Conservation (phyloP, 192 early-diverging fungal species). For the Entomortierella lignicola region DNA sequence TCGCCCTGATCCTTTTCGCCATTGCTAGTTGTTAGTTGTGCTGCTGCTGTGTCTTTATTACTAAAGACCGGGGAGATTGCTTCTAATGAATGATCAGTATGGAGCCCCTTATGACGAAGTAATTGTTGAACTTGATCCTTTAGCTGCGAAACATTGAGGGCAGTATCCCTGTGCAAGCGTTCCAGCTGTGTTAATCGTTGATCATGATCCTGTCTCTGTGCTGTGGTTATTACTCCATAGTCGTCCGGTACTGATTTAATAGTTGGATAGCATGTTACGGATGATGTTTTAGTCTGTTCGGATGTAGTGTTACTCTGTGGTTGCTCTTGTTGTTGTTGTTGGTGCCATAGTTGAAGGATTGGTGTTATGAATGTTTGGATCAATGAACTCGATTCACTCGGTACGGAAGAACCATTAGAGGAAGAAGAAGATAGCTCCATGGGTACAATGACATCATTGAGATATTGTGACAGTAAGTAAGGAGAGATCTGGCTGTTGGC, state of each 20-base stretch:
- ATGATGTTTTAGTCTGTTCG: constrained; percentile 13
- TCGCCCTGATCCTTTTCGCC: not conserved
- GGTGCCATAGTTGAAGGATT: constrained; percentile 28
- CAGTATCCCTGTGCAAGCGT: constrained; percentile 7
- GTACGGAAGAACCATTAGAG: not conserved
- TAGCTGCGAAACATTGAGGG: constrained; percentile 19
- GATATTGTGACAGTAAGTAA: constrained; percentile 1
- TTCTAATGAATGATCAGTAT: not conserved
- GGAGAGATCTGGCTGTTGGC: constrained; percentile 1
- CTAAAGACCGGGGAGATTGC: too few species aligned
- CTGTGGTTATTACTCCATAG: not conserved
- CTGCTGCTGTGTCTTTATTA: not conserved
- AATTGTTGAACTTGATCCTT: constrained; percentile 23
- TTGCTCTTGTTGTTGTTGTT: constrained; percentile 15
- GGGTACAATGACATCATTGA: constrained; percentile 9
- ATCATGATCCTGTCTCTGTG: constrained; percentile 20
- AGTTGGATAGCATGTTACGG: not conserved
- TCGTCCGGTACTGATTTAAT: not conserved
- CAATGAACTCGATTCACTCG: not conserved
- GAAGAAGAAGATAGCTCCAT: not conserved
- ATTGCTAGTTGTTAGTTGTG: too few species aligned
- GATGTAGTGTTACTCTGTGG: not conserved
- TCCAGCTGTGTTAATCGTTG: constrained; percentile 25
- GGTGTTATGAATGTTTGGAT: constrained; percentile 23
- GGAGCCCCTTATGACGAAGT: not conserved